Evolutionary conservation across 2,329 filamentous ascomycete genomes (phyloP), one percentile per base, ranked within the genome.

Genomic region (Sarocladium oryzae): DNA sequence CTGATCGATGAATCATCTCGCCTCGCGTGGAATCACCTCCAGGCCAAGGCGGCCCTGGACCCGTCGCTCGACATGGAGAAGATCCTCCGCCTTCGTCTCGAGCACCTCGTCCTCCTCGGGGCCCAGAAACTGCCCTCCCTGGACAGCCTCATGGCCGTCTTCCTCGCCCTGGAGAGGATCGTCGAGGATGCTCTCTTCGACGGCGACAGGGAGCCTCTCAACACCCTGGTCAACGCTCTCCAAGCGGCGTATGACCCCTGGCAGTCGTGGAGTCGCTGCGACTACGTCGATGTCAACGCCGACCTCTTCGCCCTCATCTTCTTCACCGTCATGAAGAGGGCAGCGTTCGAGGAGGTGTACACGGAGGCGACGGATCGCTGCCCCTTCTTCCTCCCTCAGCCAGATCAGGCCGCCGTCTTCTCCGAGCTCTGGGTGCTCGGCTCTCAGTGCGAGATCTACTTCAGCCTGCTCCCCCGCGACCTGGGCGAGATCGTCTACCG

Each of bases 331-430:
- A 70, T 79, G 24, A 69, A 79, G 21, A 78, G 76, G 57, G 68
- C 72, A 5, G 80, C 75, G 0, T 75, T 84, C 38, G 79, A 84
- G 53, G 80, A 85, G 53, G 77, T 84, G 1, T 84, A 83, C 57
- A 67, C 79, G 11, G 81, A 84, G 60, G 77, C 82, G 1, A 80
- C 77, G 0, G 81, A 84, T 58, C 70, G 79, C 7, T 83, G 82
- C 57, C 81, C 79, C 0, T 66, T 83, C 9, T 81, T 82, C 62
- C 78, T 82, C 51, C 71, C 75, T 18, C 80, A 82, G 52, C 69
- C 79, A 2, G 81, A 84, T 52, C 81, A 85, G 61, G 80, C 81
- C 13, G 81, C 79, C 28, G 79, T 79, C 6, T 84, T 84, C 57
- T 76, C 81, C 1, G 81, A 84, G 59, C 74, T 82, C 0, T 84